Conservation (phyloP, 1,284 basidiomycete species). For the Abortiporus biennis region DNA sequence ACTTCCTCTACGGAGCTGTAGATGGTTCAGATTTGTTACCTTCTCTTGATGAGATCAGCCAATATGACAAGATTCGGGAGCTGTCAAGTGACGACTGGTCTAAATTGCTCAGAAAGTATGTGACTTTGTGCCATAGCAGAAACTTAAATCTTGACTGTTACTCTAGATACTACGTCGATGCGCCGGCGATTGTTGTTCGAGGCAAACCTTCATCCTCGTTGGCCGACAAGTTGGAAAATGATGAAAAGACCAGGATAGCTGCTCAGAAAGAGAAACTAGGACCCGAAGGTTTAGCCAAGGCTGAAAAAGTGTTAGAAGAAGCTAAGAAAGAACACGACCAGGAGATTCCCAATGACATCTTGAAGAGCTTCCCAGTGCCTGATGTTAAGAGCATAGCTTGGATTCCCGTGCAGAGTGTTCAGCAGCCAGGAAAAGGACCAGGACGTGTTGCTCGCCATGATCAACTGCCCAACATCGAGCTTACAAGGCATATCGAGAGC, state of each 20-base stretch:
- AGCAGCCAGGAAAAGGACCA: slow-evolving; percentile 52
- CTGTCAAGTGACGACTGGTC: slow-evolving; percentile 84
- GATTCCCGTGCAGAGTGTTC: slow-evolving; percentile 87
- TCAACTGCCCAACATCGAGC: slow-evolving; percentile 21
- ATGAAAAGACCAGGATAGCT: slow-evolving; percentile 77
- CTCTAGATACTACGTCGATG: slow-evolving; percentile 72
- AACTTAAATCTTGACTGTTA: slow-evolving; percentile 9
- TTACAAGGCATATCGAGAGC: slow-evolving; percentile 64
- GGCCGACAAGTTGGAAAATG: slow-evolving; percentile 74
- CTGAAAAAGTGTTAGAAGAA: slow-evolving; percentile 65
- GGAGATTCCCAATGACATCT: slow-evolving; percentile 76
- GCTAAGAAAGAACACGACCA: slow-evolving; percentile 87
- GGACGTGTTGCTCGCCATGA: slow-evolving; percentile 21
- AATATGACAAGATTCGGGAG: slow-evolving; percentile 59
- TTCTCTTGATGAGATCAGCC: slow-evolving; percentile 76
- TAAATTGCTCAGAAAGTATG: slow-evolving; percentile 72
- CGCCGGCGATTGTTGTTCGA: slow-evolving; percentile 65
- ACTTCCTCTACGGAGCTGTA: slow-evolving; percentile 85
- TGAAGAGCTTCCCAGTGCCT: slow-evolving; percentile 84
- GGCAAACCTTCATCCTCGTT: slow-evolving; percentile 90
- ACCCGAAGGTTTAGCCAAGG: slow-evolving; percentile 72
- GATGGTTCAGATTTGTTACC: slow-evolving; percentile 78
- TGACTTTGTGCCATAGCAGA: neutral
- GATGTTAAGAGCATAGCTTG: slow-evolving; percentile 88
- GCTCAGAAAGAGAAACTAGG: slow-evolving; percentile 72